phyloP scores from a whole-genome alignment of 1,284 basidiomycete species.

The Paramarasmius palmivorus region DNA sequence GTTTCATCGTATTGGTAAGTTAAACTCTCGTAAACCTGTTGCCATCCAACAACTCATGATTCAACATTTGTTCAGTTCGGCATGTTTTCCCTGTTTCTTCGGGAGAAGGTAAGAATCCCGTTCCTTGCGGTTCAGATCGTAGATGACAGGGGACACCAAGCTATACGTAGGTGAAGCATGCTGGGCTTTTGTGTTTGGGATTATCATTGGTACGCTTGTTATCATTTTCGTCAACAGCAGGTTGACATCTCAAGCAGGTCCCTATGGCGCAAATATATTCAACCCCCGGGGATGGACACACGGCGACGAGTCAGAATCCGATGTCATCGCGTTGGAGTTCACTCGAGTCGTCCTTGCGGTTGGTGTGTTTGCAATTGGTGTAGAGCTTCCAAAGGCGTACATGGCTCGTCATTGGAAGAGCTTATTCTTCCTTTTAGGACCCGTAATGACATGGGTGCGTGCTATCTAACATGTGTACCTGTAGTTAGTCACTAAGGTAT shows the following conservation, averaged over 20 bases:
- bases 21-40: not conserved
- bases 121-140: slow-evolving; percentile 14
- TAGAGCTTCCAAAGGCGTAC: slow-evolving; percentile 92
- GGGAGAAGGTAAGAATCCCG: slow-evolving; percentile 65
- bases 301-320: slow-evolving; percentile 47
- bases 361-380: slow-evolving; percentile 97
- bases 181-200: slow-evolving; percentile 92
- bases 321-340: slow-evolving; percentile 85
- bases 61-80: slow-evolving; percentile 63
- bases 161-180: slow-evolving; percentile 96
- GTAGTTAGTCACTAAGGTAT: slow-evolving; percentile 13
- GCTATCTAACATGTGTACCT: not conserved
- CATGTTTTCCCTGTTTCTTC: slow-evolving; percentile 91
- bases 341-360: slow-evolving; percentile 94
- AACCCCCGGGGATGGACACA: slow-evolving; percentile 84
- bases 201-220: slow-evolving; percentile 72
- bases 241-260: slow-evolving; percentile 48
- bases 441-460: slow-evolving; percentile 87
- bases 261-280: slow-evolving; percentile 84
- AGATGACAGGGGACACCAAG: slow-evolving; percentile 30
- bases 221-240: slow-evolving; percentile 5
- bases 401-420: slow-evolving; percentile 90
- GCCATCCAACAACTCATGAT: slow-evolving; percentile 2
- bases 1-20: slow-evolving; percentile 76
- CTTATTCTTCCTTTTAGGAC: slow-evolving; percentile 84